Conservation (phyloP, 1,139 yeast species). For the Yamadazyma mexicana region DNA sequence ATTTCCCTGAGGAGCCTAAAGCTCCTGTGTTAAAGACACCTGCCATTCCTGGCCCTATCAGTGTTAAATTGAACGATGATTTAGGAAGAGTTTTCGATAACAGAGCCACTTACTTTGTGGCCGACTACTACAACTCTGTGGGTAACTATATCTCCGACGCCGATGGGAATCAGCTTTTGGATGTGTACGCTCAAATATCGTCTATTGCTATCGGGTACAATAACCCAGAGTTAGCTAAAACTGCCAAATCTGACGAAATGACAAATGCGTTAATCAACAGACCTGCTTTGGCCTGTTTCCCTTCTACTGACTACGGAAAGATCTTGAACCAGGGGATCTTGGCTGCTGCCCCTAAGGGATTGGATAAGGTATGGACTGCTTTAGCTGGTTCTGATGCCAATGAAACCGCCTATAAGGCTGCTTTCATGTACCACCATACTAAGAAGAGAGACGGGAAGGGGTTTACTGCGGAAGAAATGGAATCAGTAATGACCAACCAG, state of each 20-base stretch:
- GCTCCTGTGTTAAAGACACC: constrained; percentile 49
- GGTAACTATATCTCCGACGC: constrained; percentile 70
- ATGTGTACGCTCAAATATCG: constrained; percentile 67
- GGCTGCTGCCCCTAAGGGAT: constrained; percentile 71
- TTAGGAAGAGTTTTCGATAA: constrained; percentile 60
- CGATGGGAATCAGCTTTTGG: constrained; percentile 62
- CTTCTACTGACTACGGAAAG: constrained; percentile 52
- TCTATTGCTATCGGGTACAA: constrained; percentile 71
- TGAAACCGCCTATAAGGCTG: constrained; percentile 77
- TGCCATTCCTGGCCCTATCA: constrained; percentile 62
- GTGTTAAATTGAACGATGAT: constrained; percentile 45
- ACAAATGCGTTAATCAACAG: constrained; percentile 63
- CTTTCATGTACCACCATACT: constrained; percentile 70
- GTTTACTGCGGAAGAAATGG: constrained; percentile 57
- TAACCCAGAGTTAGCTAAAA: constrained; percentile 58
- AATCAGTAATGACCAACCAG: constrained; percentile 63
- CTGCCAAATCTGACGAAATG: constrained; percentile 63
- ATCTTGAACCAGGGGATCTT: constrained; percentile 57
- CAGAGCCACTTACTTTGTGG: constrained; percentile 62
- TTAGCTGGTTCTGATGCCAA: constrained; percentile 76
- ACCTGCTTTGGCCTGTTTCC: constrained; percentile 72
- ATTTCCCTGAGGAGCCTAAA: constrained; percentile 55
- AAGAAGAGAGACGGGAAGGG: constrained; percentile 55
- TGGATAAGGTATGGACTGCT: constrained; percentile 66
- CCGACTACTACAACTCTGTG: constrained; percentile 58